Evolutionary conservation across 2,329 filamentous ascomycete species (phyloP).

Genomic region (Claviceps quebecensis): DNA sequence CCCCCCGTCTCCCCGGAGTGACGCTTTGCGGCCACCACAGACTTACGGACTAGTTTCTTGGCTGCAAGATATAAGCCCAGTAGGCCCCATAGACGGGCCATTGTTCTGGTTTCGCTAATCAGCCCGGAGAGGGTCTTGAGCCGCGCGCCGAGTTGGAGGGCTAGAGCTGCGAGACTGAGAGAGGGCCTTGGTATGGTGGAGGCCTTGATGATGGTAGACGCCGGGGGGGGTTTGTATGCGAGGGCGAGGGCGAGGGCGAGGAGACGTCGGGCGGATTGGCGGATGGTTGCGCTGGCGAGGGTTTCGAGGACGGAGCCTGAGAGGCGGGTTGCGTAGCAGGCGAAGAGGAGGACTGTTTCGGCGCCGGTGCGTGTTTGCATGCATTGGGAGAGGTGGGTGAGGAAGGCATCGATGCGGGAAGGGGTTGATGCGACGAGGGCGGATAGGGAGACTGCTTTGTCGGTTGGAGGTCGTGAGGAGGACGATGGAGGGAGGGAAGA

Average conservation of each 20-base stretch:
- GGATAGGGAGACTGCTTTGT: constrained; percentile 6
- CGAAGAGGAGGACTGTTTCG: constrained; percentile 53
- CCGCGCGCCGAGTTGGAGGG: constrained; percentile 35
- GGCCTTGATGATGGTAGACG: constrained; percentile 31
- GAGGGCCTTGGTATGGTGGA: constrained; percentile 21
- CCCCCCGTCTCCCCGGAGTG: constrained; percentile 12
- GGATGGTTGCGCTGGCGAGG: constrained; percentile 43
- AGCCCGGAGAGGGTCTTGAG: constrained; percentile 50
- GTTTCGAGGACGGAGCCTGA: constrained; percentile 34
- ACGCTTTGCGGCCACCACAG: constrained; percentile 8
- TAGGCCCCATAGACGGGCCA: constrained; percentile 63
- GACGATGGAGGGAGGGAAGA: constrained; percentile 5
- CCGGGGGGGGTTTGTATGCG: constrained; percentile 35
- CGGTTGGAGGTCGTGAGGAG: constrained; percentile 1
- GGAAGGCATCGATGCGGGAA: constrained; percentile 32
- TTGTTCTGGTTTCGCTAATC: constrained; percentile 57
- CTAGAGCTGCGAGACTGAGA: constrained; percentile 22
- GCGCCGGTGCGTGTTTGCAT: constrained; percentile 55
- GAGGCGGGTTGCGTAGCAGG: constrained; percentile 53
- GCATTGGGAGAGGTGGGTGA: constrained; percentile 45
- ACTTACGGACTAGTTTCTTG: constrained; percentile 30
- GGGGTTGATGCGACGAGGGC: constrained; percentile 10
- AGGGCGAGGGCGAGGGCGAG: constrained; percentile 39
- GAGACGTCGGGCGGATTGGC: constrained; percentile 35
- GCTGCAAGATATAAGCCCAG: constrained; percentile 60